Evolutionary conservation across 1,284 basidiomycete species (phyloP), one percentile per base, ranked within the genome.

Genomic region (Ganoderma resinaceum): DNA sequence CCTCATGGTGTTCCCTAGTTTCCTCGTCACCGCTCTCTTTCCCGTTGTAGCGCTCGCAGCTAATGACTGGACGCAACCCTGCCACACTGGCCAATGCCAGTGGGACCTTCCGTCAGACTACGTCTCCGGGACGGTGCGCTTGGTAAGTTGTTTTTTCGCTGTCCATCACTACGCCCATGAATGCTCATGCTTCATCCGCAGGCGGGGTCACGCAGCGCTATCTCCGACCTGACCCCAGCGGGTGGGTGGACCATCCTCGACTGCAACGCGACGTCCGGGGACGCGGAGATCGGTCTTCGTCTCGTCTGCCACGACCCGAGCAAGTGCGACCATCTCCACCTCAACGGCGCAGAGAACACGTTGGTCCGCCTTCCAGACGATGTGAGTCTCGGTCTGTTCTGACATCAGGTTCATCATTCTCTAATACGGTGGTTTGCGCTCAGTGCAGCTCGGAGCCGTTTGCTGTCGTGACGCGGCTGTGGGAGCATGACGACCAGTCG

Each of bases 181-280:
- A 38, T 60, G 33, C 66, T 23, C 52, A 49, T 18, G 57, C 42
- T 20, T 61, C 20, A 16, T 55, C 6, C 8, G 0, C 31, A 72
- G 63, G 53, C 61, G 12, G 85, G 85, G 8, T 74, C 82, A 0
- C 46, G 76, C 0, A 73, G 73, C 29, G 78, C 83, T 5, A 85
- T 88, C 61, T 82, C 85, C 3, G 87, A 89, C 72, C 83, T 88
- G 59, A 87, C 87, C 0, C 58, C 75, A 4, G 84, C 85, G 4
- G 84, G 83, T 20, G 86, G 85, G 38, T 88, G 87, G 86, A 76
- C 81, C 11, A 85, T 88, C 55, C 68, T 86, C 33, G 78, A 75
- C 60, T 88, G 87, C 72, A 76, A 82, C 43, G 69, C 82, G 5
- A 76, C 79, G 58, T 70, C 76, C 2, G 71, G 78, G 11, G 65